These are phyloP conservation scores for Mucor velutinosus DNA, from an alignment of 371 early-diverging fungal genomes.

Conservation along the genomic window DNA sequence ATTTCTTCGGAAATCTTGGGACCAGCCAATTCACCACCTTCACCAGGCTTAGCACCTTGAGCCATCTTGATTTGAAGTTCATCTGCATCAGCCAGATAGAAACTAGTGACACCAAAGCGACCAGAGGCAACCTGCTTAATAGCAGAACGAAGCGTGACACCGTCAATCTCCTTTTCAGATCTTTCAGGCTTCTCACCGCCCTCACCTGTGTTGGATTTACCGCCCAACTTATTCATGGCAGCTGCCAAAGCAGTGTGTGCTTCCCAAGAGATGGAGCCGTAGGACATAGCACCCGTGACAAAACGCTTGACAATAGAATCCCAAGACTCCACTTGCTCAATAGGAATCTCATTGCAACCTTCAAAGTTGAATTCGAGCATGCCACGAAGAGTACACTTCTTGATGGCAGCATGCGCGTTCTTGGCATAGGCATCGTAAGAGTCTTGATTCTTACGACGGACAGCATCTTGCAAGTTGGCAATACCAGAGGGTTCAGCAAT, in stretches of 20 bases:
- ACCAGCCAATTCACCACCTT: constrained; percentile 84
- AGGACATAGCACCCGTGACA: constrained; percentile 98
- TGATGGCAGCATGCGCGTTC: constrained; percentile 78
- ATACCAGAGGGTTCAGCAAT: constrained; percentile 89
- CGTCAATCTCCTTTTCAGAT: constrained; percentile 68
- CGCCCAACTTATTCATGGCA: constrained; percentile 96
- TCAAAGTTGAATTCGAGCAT: constrained; percentile 88
- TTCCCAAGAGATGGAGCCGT: constrained; percentile 96
- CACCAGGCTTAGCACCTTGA: constrained; percentile 98
- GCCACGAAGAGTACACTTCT: constrained; percentile 93
- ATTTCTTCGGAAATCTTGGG: constrained; percentile 90
- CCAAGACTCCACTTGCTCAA: constrained; percentile 98
- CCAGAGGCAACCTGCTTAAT: constrained; percentile 98
- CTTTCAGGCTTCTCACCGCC: constrained; percentile 95
- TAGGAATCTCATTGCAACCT: constrained; percentile 70
- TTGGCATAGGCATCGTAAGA: constrained; percentile 86
- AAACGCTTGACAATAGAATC: constrained; percentile 92
- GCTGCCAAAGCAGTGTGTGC: constrained; percentile 90
- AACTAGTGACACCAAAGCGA: constrained; percentile 95
- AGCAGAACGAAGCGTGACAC: constrained; percentile 84
- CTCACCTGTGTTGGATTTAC: constrained; percentile 97
- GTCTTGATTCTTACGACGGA: constrained; percentile 82
- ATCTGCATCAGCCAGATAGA: constrained; percentile 90
- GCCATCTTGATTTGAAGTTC: constrained; percentile 99
- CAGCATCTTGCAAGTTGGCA: constrained; percentile 93